Conservation (phyloP, 345 rosid species). For the Sisymbrium altissimum region DNA sequence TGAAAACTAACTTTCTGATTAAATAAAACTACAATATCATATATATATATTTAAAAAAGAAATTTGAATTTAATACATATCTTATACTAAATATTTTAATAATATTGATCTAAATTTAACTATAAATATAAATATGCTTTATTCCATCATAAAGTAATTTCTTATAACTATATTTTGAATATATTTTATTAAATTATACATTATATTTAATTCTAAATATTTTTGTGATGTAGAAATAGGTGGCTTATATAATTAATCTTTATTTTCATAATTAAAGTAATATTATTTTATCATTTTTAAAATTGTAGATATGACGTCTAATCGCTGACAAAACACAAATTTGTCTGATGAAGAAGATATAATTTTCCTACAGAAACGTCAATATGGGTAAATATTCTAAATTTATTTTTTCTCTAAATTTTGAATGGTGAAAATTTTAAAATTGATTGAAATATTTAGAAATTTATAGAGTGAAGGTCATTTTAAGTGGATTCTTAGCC, state of each 20-base stretch:
- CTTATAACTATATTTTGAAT: too few relatives aligned
- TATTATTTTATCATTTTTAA: not conserved
- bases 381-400: not conserved
- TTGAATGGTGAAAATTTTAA: not conserved
- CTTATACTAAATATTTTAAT: too few relatives aligned
- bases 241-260: not conserved
- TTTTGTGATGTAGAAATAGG: too few relatives aligned
- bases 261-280: not conserved
- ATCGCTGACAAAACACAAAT: not conserved
- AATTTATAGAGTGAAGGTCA: not conserved
- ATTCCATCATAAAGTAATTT: too few relatives aligned
- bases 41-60: too few relatives aligned
- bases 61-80: too few relatives aligned
- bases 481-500: not conserved
- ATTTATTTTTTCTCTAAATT: not conserved
- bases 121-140: too few relatives aligned
- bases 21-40: too few relatives aligned
- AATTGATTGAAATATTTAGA: not conserved
- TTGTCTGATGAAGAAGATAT: not conserved
- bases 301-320: not conserved
- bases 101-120: too few relatives aligned
- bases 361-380: not conserved
- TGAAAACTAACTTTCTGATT: too few relatives aligned
- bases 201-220: too few relatives aligned
- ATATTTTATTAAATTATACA: too few relatives aligned